Percentiles rank a stretch among this genome's conserved stretches.
phyloP scores from a whole-genome alignment of 78 protist genomes.

The Protostelium mycophagum region DNA sequence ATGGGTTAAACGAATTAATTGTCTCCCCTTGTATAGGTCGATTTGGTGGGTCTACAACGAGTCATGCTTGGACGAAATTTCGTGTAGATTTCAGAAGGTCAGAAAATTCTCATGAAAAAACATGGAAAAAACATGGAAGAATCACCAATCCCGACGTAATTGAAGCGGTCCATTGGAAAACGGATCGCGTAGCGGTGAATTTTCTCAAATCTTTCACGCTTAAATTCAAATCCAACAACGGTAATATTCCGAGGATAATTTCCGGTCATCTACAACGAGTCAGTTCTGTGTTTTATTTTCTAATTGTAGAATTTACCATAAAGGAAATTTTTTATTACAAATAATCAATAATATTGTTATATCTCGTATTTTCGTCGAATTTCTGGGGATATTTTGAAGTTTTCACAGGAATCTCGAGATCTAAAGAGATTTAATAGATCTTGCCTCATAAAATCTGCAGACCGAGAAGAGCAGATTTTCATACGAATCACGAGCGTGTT shows the following conservation, averaged over 20 bases:
- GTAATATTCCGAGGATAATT: constrained; percentile 3
- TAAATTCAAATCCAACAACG: constrained; percentile 5
- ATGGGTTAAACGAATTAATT: not conserved
- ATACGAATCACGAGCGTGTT: not conserved
- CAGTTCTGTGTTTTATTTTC: not conserved
- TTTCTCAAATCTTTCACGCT: not conserved
- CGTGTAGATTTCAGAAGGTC: too few relatives aligned
- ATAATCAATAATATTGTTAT: too few relatives aligned
- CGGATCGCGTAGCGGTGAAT: not conserved
- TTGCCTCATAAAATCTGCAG: not conserved
- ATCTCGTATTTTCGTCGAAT: not conserved
- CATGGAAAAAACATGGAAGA: not conserved
- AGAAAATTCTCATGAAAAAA: too few relatives aligned
- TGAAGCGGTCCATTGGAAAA: constrained; percentile 4
- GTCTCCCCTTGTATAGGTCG: not conserved
- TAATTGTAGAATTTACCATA: not conserved
- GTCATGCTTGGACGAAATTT: too few relatives aligned
- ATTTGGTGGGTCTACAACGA: not conserved
- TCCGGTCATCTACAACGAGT: not conserved
- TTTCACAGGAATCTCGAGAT: not conserved
- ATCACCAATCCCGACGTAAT: not conserved
- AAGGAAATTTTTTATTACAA: not conserved
- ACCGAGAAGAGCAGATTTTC: not conserved
- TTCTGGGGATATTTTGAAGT: not conserved
- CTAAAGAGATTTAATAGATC: not conserved